Evolutionary conservation across 2,329 filamentous ascomycete genomes (phyloP).

Genomic region (Paramyrothecium sp.): DNA sequence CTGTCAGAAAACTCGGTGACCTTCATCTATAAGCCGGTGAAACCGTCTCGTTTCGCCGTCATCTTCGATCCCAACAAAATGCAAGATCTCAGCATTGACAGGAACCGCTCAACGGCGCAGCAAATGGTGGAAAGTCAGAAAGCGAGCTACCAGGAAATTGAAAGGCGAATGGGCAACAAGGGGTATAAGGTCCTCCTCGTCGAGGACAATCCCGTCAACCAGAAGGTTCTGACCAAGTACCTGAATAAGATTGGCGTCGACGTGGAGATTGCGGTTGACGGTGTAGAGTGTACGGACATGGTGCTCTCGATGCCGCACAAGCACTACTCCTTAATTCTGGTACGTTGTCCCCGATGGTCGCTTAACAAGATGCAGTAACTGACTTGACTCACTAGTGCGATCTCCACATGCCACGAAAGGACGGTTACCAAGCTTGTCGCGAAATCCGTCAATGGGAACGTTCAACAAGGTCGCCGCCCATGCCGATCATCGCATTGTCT

Average conservation of each 20-base stretch:
- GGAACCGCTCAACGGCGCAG: conserved; percentile 76
- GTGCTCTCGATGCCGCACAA: conserved; percentile 66
- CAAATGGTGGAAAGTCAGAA: conserved; percentile 79
- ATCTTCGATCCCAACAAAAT: conserved; percentile 82
- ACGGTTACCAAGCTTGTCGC: conserved; percentile 81
- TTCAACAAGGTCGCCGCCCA: conserved; percentile 47
- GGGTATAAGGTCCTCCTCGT: conserved; percentile 81
- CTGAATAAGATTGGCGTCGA: conserved; percentile 73
- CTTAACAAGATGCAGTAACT: background rate
- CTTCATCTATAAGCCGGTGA: conserved; percentile 92
- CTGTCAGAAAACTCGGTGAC: conserved; percentile 65
- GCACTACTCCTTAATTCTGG: conserved; percentile 77
- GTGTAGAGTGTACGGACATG: conserved; percentile 74
- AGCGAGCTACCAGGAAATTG: conserved; percentile 76
- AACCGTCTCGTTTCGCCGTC: conserved; percentile 82
- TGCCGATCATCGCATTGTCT: conserved; percentile 82
- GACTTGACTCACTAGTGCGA: conserved; percentile 60
- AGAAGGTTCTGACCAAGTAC: conserved; percentile 79
- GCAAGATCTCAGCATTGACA: conserved; percentile 76
- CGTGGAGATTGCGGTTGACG: conserved; percentile 74
- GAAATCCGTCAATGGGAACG: conserved; percentile 79
- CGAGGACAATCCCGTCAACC: conserved; percentile 83
- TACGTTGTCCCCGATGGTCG: conserved; percentile 39
- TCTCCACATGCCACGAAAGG: conserved; percentile 87
- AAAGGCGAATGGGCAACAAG: conserved; percentile 71